Evolutionary conservation across 75 land plant species (phyloP).

Genomic region (Cunninghamia lanceolata): DNA sequence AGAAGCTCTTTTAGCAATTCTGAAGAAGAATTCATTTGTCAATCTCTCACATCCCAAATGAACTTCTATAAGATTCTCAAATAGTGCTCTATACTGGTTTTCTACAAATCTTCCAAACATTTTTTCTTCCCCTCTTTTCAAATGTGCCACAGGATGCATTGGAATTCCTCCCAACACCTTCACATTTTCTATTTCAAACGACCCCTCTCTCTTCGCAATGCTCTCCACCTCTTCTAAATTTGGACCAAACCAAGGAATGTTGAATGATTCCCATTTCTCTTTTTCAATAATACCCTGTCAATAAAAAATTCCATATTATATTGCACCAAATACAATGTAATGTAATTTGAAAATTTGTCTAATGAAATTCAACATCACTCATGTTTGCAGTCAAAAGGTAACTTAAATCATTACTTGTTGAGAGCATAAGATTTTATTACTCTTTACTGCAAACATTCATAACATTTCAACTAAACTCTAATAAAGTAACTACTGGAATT

Average conservation of each 20-base stretch:
- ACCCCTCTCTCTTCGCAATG: conserved; percentile 38
- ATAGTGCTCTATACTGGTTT: not conserved
- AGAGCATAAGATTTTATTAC: no score
- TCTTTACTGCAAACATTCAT: no score
- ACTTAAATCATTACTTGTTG: no score
- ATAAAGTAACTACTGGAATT: no score
- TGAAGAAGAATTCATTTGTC: not conserved
- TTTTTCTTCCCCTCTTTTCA: not conserved
- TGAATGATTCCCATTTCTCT: conserved; percentile 50
- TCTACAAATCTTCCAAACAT: not conserved
- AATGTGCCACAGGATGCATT: not conserved
- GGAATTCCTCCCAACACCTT: not conserved
- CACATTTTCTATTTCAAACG: conserved; percentile 28
- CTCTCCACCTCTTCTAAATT: conserved; percentile 38
- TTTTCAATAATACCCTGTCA: conserved; percentile 15
- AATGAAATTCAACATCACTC: no score
- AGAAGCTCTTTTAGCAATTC: not conserved
- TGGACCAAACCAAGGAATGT: conserved; percentile 51
- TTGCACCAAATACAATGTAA: no score
- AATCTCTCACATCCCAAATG: not conserved
- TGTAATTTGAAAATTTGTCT: no score
- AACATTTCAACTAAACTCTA: no score
- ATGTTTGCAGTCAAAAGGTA: no score
- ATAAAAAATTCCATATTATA: no score
- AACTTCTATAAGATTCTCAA: not conserved